A percentile compares a stretch with the other conserved stretches of the same genome.
Conservation (phyloP, 2,329 filamentous ascomycete genomes). For the Anthostomella pinea region DNA sequence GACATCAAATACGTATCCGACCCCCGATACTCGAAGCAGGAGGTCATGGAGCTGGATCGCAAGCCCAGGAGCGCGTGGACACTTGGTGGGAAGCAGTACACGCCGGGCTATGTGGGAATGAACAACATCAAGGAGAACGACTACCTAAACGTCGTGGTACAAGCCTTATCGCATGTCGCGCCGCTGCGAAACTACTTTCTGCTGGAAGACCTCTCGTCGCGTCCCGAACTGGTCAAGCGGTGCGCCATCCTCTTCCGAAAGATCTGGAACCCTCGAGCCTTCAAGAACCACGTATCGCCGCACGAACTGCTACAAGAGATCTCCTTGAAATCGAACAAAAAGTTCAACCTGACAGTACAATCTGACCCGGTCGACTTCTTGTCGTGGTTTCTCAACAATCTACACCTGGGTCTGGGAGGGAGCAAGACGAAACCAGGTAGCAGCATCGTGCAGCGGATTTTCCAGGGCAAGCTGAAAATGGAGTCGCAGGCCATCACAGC, state of each 20-base stretch:
- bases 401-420: slow-evolving; percentile 88
- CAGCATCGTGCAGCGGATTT: slow-evolving; percentile 86
- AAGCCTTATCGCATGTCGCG: slow-evolving; percentile 84
- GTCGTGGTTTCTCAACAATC: slow-evolving; percentile 95
- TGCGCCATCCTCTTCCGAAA: slow-evolving; percentile 90
- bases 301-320: slow-evolving; percentile 97
- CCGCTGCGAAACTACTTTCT: slow-evolving; percentile 91
- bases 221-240: slow-evolving; percentile 77
- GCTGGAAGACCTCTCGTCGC: slow-evolving; percentile 73
- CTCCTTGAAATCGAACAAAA: slow-evolving; percentile 83
- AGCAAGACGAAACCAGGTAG: slow-evolving; percentile 80
- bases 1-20: slow-evolving; percentile 99
- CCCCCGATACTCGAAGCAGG: slow-evolving; percentile 75
- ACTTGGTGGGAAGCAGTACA: slow-evolving; percentile 78
- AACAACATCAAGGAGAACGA: slow-evolving; percentile 99
- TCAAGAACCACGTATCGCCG: slow-evolving; percentile 94
- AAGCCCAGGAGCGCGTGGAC: slow-evolving; percentile 66
- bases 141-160: slow-evolving; percentile 93
- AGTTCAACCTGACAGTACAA: slow-evolving; percentile 85
- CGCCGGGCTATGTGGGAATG: slow-evolving; percentile 94
- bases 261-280: slow-evolving; percentile 95
- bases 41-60: slow-evolving; percentile 78
- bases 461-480: slow-evolving; percentile 88
- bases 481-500: slow-evolving; percentile 93
- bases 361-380: slow-evolving; percentile 96